Evolutionary conservation across 352 stramenopile species (phyloP), one percentile per base, ranked within the genome.

Genomic region (Phytophthora capsici): DNA sequence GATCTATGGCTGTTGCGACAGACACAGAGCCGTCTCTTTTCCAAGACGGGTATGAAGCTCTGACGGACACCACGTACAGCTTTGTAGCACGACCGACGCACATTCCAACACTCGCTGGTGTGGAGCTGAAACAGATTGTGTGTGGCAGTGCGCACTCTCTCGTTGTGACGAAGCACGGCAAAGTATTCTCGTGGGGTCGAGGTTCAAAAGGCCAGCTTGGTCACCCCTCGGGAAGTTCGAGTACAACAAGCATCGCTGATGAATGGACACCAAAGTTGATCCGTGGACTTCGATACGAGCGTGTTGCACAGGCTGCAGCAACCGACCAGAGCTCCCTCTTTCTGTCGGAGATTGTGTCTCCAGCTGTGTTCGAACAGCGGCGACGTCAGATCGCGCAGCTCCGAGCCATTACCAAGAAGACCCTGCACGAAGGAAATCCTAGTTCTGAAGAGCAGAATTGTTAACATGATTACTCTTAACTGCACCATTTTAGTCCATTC

Each of bases 121-220:
- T 82, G 12, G 71, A 85, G 44, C 62, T 93, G 48, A 63, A 45
- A 32, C 78, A 88, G 30, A 41, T 93, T 38, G 66, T 63, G 19
- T 83, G 77, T 30, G 84, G 82, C 13, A 74, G 40, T 7, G 72
- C 77, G 2, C 84, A 93, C 47, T 82, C 77, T 6, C 41, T 93
- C 13, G 81, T 79, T 20, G 71, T 89, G 13, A 91, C 80, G 3
- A 63, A 57, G 6, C 16, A 63, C 1, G 79, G 82, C 2, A 72
- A 75, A 5, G 78, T 91, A 19, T 90, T 85, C 32, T 76, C 80
- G 7, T 93, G 84, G 84, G 82, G 84, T 13, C 73, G 76, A 46
- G 82, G 82, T 3, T 43, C 48, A 10, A 67, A 60, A 7, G 84
- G 84, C 2, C 79, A 88, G 34, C 63, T 91, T 3, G 83, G 75